Evolutionary conservation across 495 filamentous ascomycete species (phyloP).

Genomic region (Penicillium dipodomyicola): DNA sequence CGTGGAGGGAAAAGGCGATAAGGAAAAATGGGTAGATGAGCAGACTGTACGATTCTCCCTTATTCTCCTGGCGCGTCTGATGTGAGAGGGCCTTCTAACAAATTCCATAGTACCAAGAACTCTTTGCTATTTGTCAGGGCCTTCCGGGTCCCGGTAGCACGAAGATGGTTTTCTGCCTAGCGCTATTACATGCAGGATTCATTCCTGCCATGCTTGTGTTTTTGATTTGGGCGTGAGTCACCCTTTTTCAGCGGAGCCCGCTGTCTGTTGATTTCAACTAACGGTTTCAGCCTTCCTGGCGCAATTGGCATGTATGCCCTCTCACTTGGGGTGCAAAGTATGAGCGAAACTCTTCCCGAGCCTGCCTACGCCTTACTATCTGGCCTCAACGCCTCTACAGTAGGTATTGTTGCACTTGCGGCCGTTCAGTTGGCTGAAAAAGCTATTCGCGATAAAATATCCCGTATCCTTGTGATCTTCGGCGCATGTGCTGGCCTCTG

Average conservation of each 20-base stretch:
- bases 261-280: not conserved
- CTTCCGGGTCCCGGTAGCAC: not conserved
- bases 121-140: not conserved
- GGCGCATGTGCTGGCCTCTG: not conserved
- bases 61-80: not conserved
- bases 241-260: not conserved
- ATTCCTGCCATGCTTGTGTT: not conserved
- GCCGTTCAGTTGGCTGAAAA: not conserved
- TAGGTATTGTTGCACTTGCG: not conserved
- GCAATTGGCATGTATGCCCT: not conserved
- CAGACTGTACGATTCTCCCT: conserved; percentile 50
- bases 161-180: not conserved
- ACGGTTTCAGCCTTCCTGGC: not conserved
- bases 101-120: not conserved
- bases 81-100: not conserved
- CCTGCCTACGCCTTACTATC: not conserved
- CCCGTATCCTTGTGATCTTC: not conserved
- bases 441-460: not conserved
- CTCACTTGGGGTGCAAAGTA: not conserved
- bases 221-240: not conserved
- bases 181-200: not conserved
- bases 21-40: conserved; percentile 71
- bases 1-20: conserved; percentile 50
- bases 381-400: not conserved
- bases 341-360: not conserved